Percentiles rank a stretch among this genome's conserved stretches.
These are phyloP conservation scores for Ascobolus immersus DNA, from an alignment of 495 filamentous ascomycete species.

Conservation along the genomic window DNA sequence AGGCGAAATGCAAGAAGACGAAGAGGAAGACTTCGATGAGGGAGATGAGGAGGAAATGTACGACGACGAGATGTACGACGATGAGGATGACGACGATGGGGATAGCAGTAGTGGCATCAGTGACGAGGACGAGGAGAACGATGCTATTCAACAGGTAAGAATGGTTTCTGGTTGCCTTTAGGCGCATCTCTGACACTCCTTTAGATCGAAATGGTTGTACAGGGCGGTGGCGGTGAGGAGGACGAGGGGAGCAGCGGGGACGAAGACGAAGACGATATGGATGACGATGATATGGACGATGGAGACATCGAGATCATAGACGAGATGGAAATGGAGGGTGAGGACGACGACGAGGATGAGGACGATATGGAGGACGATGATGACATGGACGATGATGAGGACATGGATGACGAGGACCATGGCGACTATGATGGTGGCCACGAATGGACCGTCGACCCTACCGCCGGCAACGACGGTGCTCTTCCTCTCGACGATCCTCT, in stretches of 20 bases:
- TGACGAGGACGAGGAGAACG: slow-evolving; percentile 61
- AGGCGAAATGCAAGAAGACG: slow-evolving; percentile 70
- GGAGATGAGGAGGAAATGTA: slow-evolving; percentile 71
- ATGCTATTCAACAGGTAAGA: too few species aligned
- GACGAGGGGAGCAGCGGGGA: slow-evolving; percentile 36
- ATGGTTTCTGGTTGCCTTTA: slow-evolving; percentile 30
- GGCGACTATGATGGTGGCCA: slow-evolving; percentile 26
- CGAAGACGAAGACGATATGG: slow-evolving; percentile 41
- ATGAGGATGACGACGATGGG: slow-evolving; percentile 42
- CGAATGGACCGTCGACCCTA: too few species aligned
- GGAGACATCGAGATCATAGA: slow-evolving; percentile 32
- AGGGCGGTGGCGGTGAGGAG: slow-evolving; percentile 40
- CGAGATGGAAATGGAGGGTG: slow-evolving; percentile 27
- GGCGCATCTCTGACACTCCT: background rate
- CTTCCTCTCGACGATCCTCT: slow-evolving; percentile 16
- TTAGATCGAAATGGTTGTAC: slow-evolving; percentile 61
- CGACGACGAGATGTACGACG: slow-evolving; percentile 27
- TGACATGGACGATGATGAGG: slow-evolving; percentile 28
- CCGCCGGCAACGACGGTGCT: slow-evolving; percentile 19
- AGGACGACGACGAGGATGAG: slow-evolving; percentile 26
- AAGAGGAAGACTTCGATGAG: slow-evolving; percentile 43
- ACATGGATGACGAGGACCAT: slow-evolving; percentile 30
- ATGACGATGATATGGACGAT: slow-evolving; percentile 30
- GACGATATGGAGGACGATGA: slow-evolving; percentile 31
- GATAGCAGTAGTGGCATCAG: slow-evolving; percentile 73